These are phyloP conservation scores for Penicillium aurantiogriseum DNA, from an alignment of 2,329 filamentous ascomycete species.

Conservation along the genomic window DNA sequence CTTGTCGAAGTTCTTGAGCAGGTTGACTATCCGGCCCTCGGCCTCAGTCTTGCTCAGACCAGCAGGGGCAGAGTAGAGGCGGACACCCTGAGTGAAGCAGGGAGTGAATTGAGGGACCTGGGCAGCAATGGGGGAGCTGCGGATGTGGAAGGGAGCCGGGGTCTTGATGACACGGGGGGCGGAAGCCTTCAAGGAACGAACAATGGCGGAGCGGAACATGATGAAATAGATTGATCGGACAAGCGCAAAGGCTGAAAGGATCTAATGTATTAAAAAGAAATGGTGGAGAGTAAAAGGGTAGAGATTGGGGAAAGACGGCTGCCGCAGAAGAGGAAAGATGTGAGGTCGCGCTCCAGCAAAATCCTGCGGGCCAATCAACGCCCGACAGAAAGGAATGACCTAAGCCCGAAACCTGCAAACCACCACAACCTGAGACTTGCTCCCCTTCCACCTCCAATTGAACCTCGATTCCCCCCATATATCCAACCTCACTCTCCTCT, in stretches of 20 bases:
- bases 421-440: conserved; percentile 26
- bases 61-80: conserved; percentile 82
- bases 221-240: conserved; percentile 35
- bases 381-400: conserved; percentile 41
- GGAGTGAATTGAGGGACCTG: conserved; percentile 58
- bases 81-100: conserved; percentile 64
- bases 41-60: conserved; percentile 80
- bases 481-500: conserved; percentile 18
- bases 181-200: conserved; percentile 68
- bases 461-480: conserved; percentile 21
- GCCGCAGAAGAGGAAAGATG: conserved; percentile 22
- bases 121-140: conserved; percentile 58
- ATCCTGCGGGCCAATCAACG: conserved; percentile 42
- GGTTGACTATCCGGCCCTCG: conserved; percentile 84
- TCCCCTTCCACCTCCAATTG: conserved; percentile 24
- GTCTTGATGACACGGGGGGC: conserved; percentile 51
- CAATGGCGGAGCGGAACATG: conserved; percentile 88
- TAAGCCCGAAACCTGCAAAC: conserved; percentile 38
- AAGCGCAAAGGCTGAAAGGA: conserved; percentile 21
- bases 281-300: conserved; percentile 14
- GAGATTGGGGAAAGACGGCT: conserved; percentile 19
- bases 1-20: conserved; percentile 98
- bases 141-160: conserved; percentile 60
- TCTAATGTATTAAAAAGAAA: conserved; percentile 14
- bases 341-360: conserved; percentile 34